Evolutionary conservation across 371 early-diverging fungal species (phyloP).

Genomic region (Mucor indicus): DNA sequence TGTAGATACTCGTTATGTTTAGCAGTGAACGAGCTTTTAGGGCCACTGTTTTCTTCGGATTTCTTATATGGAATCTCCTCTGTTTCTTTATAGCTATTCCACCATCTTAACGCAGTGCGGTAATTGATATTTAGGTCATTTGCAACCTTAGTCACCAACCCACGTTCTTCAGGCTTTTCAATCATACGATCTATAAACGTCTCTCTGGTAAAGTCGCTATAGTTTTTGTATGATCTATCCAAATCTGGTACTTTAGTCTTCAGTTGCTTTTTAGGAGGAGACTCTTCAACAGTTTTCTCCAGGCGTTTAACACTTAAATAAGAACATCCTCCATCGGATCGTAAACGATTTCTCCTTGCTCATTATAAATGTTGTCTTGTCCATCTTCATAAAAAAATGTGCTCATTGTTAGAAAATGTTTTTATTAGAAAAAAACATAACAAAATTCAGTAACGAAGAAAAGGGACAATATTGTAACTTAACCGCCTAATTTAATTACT

Average conservation of each 20-base stretch:
- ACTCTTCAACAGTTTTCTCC: conserved; percentile 3
- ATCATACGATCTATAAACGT: conserved; percentile 18
- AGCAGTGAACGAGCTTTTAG: conserved; percentile 5
- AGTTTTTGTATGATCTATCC: conserved; percentile 13
- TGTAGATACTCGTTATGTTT: conserved; percentile 5
- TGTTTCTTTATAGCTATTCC: conserved; percentile 8
- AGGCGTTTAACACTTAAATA: not conserved
- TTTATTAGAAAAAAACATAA: conserved; percentile 7
- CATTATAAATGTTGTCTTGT: conserved; percentile 13
- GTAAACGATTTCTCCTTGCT: conserved; percentile 10
- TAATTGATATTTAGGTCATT: no score
- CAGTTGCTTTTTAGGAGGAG: conserved; percentile 13
- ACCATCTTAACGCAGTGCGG: conserved; percentile 8
- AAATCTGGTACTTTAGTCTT: conserved; percentile 10
- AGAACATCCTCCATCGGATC: conserved; percentile 10
- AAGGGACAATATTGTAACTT: conserved; percentile 4
- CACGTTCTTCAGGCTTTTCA: conserved; percentile 17
- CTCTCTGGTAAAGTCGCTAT: conserved; percentile 15
- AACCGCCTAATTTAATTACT: conserved; percentile 1
- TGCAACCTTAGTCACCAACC: conserved; percentile 17
- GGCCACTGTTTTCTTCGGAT: conserved; percentile 10
- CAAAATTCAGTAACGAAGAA: conserved; percentile 5
- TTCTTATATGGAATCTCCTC: conserved; percentile 6
- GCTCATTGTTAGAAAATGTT: conserved; percentile 8
- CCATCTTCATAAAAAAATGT: conserved; percentile 2